Evolutionary conservation across 768 basidiomycete species (phyloP), one percentile per base, ranked within the genome.

Genomic region (Psilocybe sp.): DNA sequence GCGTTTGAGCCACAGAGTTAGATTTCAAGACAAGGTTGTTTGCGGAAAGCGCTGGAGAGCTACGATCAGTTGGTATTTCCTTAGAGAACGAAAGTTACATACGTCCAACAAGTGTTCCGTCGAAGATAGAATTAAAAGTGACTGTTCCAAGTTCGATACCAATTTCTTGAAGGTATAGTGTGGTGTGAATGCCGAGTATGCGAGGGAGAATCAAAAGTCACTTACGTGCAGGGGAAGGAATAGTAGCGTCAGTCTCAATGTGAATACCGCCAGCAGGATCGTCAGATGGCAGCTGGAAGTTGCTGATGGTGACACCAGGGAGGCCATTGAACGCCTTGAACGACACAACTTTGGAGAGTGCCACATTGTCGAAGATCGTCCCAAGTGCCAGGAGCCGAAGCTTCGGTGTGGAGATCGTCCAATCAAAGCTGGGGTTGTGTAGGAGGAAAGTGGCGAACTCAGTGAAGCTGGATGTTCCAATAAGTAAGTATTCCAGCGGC

Each of bases 261-360:
- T 78, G 78, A 51, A 87, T 87, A 23, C 86, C 85, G 47, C 85
- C 86, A 33, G 76, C 77, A 38, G 82, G 75, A 57, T 84, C 80
- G 54, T 88, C 84, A 3, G 77, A 76, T 1, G 86, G 86, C 49
- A 88, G 71, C 60, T 82, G 69, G 70, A 88, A 88, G 66, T 87
- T 83, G 53, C 74, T 79, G 60, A 89, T 85, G 5, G 79, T 81
- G 38, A 87, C 82, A 5, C 85, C 85, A 7, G 84, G 83, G 6
- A 89, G 69, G 28, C 77, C 76, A 51, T 89, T 82, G 64, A 89
- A 89, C 4, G 85, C 87, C 58, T 80, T 83, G 69, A 88, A 76
- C 4, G 79, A 66, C 35, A 88, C 60, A 1, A 73, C 69, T 65
- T 89, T 89, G 41, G 71, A 76, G 33, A 89, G 71, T 0, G 73